Evolutionary conservation across 345 rosid species (phyloP), one percentile per base, ranked within the genome.

Genomic region (Barbarea vulgaris): DNA sequence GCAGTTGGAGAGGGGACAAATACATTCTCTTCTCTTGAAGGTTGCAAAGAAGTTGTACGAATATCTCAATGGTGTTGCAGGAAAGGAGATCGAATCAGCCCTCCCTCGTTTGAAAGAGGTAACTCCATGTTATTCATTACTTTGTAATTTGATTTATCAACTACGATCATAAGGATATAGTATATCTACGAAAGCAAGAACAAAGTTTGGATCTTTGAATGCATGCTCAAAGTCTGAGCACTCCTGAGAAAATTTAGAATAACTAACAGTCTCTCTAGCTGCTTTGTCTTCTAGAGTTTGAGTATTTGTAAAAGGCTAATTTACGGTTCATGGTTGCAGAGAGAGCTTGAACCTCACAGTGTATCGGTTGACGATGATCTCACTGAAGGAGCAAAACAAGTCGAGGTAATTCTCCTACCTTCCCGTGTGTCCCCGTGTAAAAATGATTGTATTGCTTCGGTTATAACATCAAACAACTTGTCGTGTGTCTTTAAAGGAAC

Each of bases 331-430:
- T 60, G 47, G 36, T 33, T 81, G 60, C 92, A 95, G 99, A 74
- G 81, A 39, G 79, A 56, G 52, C 73, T 89, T 73, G 86, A 81
- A 75, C 97, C 98, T 24, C 99, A 85, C 72, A 83, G 72, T 57
- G 81, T 90, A 61, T 83, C 91, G 0, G 82, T 95, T 21, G 96
- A 89, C 4, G 97, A 90, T 54, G 97, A 95, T 81, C 93, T 92
- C 18, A 84, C 79, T 25, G 97, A 90, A 60, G 98, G 83, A 13
- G 98, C 98, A 31, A 86, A 78, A 84, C 84, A 89, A 88, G 94
- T 86, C 48, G 87, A 89, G 97, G 99, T 95, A 50, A 19, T 47
- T 55, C 19, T 78, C 41, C n/a, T n/a, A 19, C 54, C 9, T 54
- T 22, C 57, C 17, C 11, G 3, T 46, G 7, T 21, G 3, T 46